Base-by-base conservation (phyloP, 1,284 basidiomycete genomes). In the Ganoderma resinaceum region DNA sequence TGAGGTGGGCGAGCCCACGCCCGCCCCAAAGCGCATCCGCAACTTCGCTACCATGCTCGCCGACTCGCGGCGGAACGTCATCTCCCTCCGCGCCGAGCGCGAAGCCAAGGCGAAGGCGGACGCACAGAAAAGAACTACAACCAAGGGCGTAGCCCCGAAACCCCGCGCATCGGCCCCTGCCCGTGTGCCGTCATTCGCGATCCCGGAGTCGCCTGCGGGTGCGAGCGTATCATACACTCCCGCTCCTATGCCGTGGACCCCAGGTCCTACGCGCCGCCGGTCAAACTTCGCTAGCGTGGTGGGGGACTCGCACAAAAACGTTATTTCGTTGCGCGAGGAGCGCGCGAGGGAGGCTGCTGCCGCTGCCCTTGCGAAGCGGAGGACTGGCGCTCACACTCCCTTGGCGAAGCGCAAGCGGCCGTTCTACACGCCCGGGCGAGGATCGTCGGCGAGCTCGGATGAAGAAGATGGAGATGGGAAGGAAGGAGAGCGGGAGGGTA, bases 1-100 rank as follows among this genome's bases (percentile, higher is more conserved):
- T 20, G 59, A 69, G 53, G 37, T 7, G 12, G 40, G 16, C 40
- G 46, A 65, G 35, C 49, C 46, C 26, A 38, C 38, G 12, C 58
- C 66, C 16, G 49, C 46, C 20, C 26, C 53, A n/a, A 11, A 29
- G 61, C 68, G 68, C 75, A 14, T 55, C 20, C 63, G 69, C 35
- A 80, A 77, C 67, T 84, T 86, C 70, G 75, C 77, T n/a, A 84
- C 84, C 16, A 74, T 87, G 38, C 74, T 88, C 33, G 82, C 83
- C 3, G 82, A 84, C 64, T 84, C 86, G 16, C 79, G 81, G 60
- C 80, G 76, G 55, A 82, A 82, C 61, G 79, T 82, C 38, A 79
- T 82, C 35, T 75, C 77, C 43, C 76, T 88, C 16, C 67, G 69
- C 2, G 65, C 65, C 16, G 69, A 66, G 26, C 71, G 71, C 57